phyloP scores from a whole-genome alignment of 139 green algal species.

The Chlorella sp. region DNA sequence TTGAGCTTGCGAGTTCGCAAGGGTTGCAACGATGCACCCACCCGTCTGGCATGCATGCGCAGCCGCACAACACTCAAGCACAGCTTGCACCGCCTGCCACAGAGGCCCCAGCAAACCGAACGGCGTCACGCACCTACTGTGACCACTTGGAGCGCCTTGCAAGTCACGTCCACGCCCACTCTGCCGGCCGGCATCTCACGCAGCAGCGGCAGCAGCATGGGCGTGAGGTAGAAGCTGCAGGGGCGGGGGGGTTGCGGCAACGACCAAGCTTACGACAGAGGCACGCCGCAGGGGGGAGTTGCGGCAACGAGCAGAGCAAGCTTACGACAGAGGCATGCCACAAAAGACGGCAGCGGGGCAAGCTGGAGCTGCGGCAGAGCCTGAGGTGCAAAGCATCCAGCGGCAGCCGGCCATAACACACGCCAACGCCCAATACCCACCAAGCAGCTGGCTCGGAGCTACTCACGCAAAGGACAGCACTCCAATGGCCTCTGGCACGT shows the following conservation, averaged over 20 bases:
- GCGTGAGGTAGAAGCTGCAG: constrained; percentile 61
- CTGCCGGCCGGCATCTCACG: constrained; percentile 57
- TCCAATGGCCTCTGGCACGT: constrained; percentile 53
- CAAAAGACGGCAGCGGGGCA: too few species aligned
- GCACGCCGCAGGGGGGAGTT: too few species aligned
- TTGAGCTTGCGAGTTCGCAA: background rate
- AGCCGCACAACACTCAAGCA: background rate
- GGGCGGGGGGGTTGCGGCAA: background rate
- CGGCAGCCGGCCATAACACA: too few species aligned
- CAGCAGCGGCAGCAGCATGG: constrained; percentile 66
- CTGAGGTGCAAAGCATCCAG: too few species aligned
- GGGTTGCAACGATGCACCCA: background rate
- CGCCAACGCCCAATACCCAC: background rate
- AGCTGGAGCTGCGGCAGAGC: too few species aligned
- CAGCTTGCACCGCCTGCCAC: too few species aligned
- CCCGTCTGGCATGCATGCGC: background rate
- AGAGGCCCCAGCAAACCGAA: background rate
- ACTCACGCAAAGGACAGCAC: constrained; percentile 60
- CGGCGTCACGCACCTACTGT: constrained; percentile 29
- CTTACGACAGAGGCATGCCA: too few species aligned
- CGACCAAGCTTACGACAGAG: too few species aligned
- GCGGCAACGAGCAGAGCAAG: too few species aligned
- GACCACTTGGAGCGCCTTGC: constrained; percentile 43
- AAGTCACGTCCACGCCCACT: constrained; percentile 40
- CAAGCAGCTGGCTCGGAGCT: too few species aligned